A percentile compares a stretch with the other conserved stretches of the same genome.
Evolutionary conservation across 2,329 filamentous ascomycete genomes (phyloP).

Genomic region (Penicillium janthinellum): DNA sequence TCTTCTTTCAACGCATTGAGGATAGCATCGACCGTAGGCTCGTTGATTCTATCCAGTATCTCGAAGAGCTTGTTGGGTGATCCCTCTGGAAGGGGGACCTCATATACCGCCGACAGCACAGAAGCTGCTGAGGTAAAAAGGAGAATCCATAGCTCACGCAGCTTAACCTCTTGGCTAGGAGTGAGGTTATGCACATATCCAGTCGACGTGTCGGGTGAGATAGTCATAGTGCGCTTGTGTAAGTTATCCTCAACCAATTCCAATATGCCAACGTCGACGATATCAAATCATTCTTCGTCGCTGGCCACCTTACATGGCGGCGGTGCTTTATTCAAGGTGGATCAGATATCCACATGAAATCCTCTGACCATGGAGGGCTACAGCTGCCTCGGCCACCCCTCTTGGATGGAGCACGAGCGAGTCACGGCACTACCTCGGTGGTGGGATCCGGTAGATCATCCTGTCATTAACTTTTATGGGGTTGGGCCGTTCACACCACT

Average conservation of each 20-base stretch:
- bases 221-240: constrained; percentile 8
- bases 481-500: neutral
- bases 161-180: constrained; percentile 77
- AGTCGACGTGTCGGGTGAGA: constrained; percentile 42
- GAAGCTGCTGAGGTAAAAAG: constrained; percentile 23
- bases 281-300: neutral
- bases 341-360: constrained; percentile 12
- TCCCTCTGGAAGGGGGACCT: constrained; percentile 40
- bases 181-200: constrained; percentile 73
- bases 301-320: neutral
- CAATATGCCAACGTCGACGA: too few relatives aligned
- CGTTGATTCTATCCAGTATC: constrained; percentile 22
- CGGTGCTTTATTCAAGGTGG: neutral
- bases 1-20: constrained; percentile 19
- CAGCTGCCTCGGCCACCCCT: constrained; percentile 13
- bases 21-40: constrained; percentile 26
- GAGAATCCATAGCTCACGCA: constrained; percentile 79
- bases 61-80: constrained; percentile 24
- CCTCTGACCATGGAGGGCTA: neutral
- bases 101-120: constrained; percentile 23
- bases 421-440: constrained; percentile 11
- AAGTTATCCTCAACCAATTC: neutral
- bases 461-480: neutral
- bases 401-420: neutral
- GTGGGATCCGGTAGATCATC: constrained; percentile 10